Base-by-base conservation (phyloP, 805 yeast genomes). In the Yarrowia sp. region DNA sequence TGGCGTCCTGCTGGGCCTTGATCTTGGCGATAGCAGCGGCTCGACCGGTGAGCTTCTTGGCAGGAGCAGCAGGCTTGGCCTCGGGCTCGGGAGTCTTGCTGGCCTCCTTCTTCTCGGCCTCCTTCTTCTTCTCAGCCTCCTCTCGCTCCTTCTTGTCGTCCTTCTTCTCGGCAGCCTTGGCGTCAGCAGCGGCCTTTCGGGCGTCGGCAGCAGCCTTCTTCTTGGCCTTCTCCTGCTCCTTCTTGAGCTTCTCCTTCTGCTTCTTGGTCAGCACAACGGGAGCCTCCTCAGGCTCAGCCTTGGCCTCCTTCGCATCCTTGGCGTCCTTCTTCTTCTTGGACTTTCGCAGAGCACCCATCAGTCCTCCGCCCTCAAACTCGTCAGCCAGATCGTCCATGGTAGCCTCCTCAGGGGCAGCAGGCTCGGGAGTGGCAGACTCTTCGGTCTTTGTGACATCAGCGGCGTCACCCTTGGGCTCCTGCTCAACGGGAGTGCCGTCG, bases 341-440 rank as follows among this genome's bases (percentile, higher is more conserved):
- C 72, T 84, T 86, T 79, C 90, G 86, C 79, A 93, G 85, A 52
- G 97, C 89, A 64, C 92, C 85, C 86, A 94, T 86, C 80, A 93
- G 90, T 73, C 90, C 97, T 68, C 83, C 85, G 36, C 83, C 86
- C 69, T 80, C 81, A 56, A 74, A 64, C 50, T 76, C 79, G 48
- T 73, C 79, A 36, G 75, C 78, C 55, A 74, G 74, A 55, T 72
- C 79, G 36, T 73, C 78, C 59, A 73, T 71, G 61, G 70, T 67
- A 36, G 77, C 78, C 41, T 73, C 78, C 43, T 70, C 79, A 14
- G 77, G 74, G 26, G 40, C 63, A 14, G 48, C 79, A 40, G 72
- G 70, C 61, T 52, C 69, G 1, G 73, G 71, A 40, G 70, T 71
- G 14, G 46, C 46, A 8, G 72, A 58, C 15, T 45, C 19, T 19